A percentile compares a stretch with the other conserved stretches of the same genome.
phyloP scores from a whole-genome alignment of 2,329 filamentous ascomycete species.

The Ophiostoma himal-ulmi region DNA sequence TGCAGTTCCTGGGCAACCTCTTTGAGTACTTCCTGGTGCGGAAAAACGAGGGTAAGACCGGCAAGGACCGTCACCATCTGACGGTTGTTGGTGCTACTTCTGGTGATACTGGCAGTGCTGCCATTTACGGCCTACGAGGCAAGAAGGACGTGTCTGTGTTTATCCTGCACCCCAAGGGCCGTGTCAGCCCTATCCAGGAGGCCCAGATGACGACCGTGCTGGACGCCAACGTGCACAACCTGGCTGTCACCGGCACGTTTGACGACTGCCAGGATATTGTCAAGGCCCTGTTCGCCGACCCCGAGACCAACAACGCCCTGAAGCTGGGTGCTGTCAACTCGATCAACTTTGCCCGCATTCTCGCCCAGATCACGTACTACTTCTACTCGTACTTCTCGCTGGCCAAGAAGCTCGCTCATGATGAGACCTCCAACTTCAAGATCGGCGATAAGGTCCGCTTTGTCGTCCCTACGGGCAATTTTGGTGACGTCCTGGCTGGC shows the following conservation, averaged over 20 bases:
- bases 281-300: slow-evolving; percentile 84
- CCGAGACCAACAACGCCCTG: slow-evolving; percentile 72
- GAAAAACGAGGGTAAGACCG: slow-evolving; percentile 63
- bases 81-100: slow-evolving; percentile 83
- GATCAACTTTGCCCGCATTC: slow-evolving; percentile 92
- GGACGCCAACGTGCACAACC: slow-evolving; percentile 87
- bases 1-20: slow-evolving; percentile 93
- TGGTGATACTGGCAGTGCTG: slow-evolving; percentile 86
- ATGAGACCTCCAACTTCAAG: slow-evolving; percentile 41
- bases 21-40: slow-evolving; percentile 82
- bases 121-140: slow-evolving; percentile 88
- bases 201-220: slow-evolving; percentile 94
- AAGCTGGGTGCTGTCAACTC: slow-evolving; percentile 92
- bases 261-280: slow-evolving; percentile 97
- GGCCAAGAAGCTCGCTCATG: slow-evolving; percentile 48
- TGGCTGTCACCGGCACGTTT: slow-evolving; percentile 84
- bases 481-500: slow-evolving; percentile 83
- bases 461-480: slow-evolving; percentile 92
- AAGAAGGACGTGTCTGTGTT: slow-evolving; percentile 97
- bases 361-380: slow-evolving; percentile 97
- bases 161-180: slow-evolving; percentile 87
- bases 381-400: slow-evolving; percentile 91
- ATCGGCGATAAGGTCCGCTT: slow-evolving; percentile 68
- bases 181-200: slow-evolving; percentile 87
- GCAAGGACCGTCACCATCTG: slow-evolving; percentile 66